phyloP scores from a whole-genome alignment of 139 green algal species.

The Chlamydomonas sp. region DNA sequence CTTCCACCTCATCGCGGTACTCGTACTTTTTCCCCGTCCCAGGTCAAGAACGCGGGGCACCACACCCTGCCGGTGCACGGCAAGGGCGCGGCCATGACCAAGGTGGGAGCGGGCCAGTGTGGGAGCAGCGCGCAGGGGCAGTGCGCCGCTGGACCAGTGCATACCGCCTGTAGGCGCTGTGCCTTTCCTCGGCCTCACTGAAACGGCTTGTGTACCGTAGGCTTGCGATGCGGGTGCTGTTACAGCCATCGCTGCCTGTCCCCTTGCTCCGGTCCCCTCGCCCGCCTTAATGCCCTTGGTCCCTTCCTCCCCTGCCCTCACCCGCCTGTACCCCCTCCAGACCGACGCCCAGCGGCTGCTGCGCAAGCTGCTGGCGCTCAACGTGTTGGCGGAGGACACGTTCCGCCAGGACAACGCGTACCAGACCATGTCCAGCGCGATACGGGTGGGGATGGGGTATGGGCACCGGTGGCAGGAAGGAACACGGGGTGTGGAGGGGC shows the following conservation, averaged over 20 bases:
- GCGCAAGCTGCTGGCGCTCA: conserved; percentile 37
- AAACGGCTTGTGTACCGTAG: too few relatives aligned
- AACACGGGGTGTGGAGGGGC: not conserved
- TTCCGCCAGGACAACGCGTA: conserved; percentile 40
- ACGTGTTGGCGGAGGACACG: conserved; percentile 53
- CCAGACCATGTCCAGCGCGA: not conserved
- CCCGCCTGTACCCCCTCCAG: not conserved
- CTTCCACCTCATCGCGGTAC: not conserved
- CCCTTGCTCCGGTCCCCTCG: not conserved
- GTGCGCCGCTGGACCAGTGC: too few relatives aligned
- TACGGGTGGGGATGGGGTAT: conserved; percentile 1
- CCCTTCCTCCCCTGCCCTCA: not conserved
- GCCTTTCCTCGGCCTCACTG: too few relatives aligned
- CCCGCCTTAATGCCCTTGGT: not conserved
- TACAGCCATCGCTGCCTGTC: not conserved
- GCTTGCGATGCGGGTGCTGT: too few relatives aligned
- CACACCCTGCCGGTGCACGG: conserved; percentile 39
- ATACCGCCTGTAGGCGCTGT: too few relatives aligned
- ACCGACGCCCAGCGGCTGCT: conserved; percentile 45
- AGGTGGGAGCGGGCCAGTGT: not conserved
- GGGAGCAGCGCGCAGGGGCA: not conserved
- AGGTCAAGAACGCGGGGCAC: conserved; percentile 44
- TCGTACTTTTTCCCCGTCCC: not conserved
- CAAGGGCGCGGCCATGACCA: conserved; percentile 27
- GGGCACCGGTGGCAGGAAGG: not conserved